Base-by-base conservation (phyloP, 177 flowering plant species). In the Tripterygium wilfordii region DNA sequence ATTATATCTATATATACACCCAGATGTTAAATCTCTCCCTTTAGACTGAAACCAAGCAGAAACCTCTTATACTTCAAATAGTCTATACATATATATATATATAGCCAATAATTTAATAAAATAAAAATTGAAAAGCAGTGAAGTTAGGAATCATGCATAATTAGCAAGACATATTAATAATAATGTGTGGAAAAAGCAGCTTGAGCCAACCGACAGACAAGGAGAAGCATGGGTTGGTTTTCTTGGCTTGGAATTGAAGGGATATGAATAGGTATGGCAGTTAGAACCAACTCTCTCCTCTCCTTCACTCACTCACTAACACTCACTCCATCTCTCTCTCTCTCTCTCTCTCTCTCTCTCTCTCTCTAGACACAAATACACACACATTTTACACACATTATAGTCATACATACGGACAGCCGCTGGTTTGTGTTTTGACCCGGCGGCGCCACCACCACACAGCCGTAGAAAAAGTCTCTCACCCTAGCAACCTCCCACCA, bases 181-280 rank as follows among this genome's bases (percentile, higher is more conserved):
- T n/a, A n/a, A n/a, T 54, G 28, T 49, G 55, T 56, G 63, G 57
- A 50, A 51, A n/a, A 61, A 54, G 57, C 54, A 58, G 49, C 30
- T 20, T 27, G 56, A 59, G 67, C 69, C 80, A 63, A 69, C 73
- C 76, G 74, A 75, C 69, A 64, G 57, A 67, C 20, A 40, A 63
- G 70, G 80, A 49, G 65, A 53, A 49, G 64, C 54, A 60, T 60
- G 42, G 53, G 48, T 44, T 53, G 32, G 68, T 60, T 77, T 79
- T 67, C 74, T 67, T 79, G 71, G 78, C 75, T 72, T 79, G 74
- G 78, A 77, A 77, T 77, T 67, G 76, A 79, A 79, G 82, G 68
- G 75, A 69, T 62, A 74, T 67, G 75, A 76, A 75, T 72, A 68
- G 72, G 56, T 54, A 30, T 42, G 69, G 69, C 58, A 59, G 76